Evolutionary conservation across 2,329 filamentous ascomycete genomes (phyloP).

Genomic region (Aspergillus fischeri): DNA sequence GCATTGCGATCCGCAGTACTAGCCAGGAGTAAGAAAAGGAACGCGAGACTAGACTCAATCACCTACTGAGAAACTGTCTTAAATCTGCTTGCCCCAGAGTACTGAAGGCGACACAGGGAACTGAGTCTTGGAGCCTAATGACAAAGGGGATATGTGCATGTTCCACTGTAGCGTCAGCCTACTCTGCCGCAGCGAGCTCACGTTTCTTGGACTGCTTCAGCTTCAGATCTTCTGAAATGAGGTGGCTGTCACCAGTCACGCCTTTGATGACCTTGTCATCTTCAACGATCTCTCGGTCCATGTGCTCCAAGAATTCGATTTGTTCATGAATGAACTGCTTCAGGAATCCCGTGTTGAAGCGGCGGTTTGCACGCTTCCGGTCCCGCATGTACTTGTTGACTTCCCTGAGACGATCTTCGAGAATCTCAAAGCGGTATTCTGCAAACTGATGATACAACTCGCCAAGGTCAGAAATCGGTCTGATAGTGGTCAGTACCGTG

Average conservation of each 20-base stretch:
- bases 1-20: too few relatives aligned
- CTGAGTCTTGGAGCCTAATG: not conserved
- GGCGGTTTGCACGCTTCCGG: conserved; percentile 27
- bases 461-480: conserved; percentile 53
- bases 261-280: conserved; percentile 38
- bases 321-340: conserved; percentile 25
- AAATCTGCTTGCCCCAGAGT: not conserved
- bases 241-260: conserved; percentile 31
- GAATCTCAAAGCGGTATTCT: conserved; percentile 60
- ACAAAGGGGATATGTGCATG: not conserved
- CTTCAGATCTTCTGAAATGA: conserved; percentile 36
- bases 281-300: conserved; percentile 39
- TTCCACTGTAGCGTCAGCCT: not conserved
- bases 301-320: conserved; percentile 33
- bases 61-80: not conserved
- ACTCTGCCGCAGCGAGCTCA: conserved; percentile 9
- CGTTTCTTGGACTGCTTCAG: conserved; percentile 23
- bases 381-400: conserved; percentile 25
- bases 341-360: conserved; percentile 26
- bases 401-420: conserved; percentile 52
- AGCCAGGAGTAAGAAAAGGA: too few relatives aligned
- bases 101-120: not conserved
- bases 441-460: conserved; percentile 60
- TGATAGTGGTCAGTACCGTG: conserved; percentile 57
- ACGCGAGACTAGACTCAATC: not conserved